These are phyloP conservation scores for Paraconiothyrium brasiliense DNA, from an alignment of 2,329 filamentous ascomycete species.

Conservation along the genomic window DNA sequence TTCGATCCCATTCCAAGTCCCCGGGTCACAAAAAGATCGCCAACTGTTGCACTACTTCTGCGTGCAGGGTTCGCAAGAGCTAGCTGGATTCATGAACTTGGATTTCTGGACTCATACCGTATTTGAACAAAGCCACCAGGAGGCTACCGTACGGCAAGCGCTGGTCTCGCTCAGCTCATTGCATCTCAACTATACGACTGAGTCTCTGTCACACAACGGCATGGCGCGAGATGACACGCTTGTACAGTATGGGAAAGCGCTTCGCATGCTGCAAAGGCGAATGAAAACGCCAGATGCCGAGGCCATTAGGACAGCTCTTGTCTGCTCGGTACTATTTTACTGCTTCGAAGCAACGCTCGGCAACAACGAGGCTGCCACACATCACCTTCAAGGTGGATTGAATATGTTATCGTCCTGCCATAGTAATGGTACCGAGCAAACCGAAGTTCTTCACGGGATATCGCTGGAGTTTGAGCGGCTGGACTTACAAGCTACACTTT, in stretches of 20 bases:
- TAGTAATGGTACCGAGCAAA: not conserved
- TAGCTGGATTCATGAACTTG: conserved; percentile 12
- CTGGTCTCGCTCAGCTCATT: conserved; percentile 16
- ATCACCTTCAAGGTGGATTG: conserved; percentile 16
- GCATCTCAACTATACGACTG: conserved; percentile 16
- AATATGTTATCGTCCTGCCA: conserved; percentile 2
- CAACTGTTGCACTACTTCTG: conserved; percentile 20
- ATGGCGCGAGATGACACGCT: conserved; percentile 11
- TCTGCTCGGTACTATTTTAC: conserved; percentile 18
- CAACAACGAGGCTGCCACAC: conserved; percentile 12
- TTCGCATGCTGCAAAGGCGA: conserved; percentile 15
- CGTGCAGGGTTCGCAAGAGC: conserved; percentile 15
- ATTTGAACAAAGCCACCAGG: conserved; percentile 16
- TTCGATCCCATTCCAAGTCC: conserved; percentile 16
- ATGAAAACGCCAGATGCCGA: conserved; percentile 3
- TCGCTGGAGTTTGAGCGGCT: conserved; percentile 14
- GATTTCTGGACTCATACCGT: conserved; percentile 19
- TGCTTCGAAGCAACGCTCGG: conserved; percentile 18
- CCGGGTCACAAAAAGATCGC: conserved; percentile 18
- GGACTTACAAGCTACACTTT: conserved; percentile 15
- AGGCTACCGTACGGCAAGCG: conserved; percentile 14
- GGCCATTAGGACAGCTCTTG: conserved; percentile 5
- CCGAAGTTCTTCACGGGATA: conserved; percentile 4
- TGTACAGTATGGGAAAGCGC: conserved; percentile 10
- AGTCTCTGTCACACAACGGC: not conserved